Percentiles rank a stretch among this genome's conserved stretches.
These are phyloP conservation scores for Raffaelea arxii DNA, from an alignment of 2,329 filamentous ascomycete species.

Conservation along the genomic window DNA sequence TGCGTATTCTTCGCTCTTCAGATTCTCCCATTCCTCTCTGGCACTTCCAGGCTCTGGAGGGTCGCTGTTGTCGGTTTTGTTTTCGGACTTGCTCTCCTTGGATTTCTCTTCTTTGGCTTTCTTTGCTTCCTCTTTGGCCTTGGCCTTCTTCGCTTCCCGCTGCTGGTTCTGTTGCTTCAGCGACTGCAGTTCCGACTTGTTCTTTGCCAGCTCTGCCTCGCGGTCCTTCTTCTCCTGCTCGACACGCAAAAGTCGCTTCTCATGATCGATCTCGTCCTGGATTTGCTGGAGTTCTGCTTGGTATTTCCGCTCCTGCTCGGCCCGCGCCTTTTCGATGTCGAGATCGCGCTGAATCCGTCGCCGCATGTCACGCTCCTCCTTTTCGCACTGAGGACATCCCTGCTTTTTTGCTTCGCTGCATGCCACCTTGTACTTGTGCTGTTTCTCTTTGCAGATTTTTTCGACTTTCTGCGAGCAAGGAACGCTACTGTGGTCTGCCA, in stretches of 20 bases:
- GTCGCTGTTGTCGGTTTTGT: background rate
- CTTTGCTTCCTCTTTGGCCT: conserved; percentile 11
- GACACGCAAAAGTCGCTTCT: conserved; percentile 32
- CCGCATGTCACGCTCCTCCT: too few relatives aligned
- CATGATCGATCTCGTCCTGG: conserved; percentile 43
- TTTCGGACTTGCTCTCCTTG: conserved; percentile 5
- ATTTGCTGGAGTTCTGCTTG: conserved; percentile 33
- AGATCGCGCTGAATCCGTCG: conserved; percentile 29
- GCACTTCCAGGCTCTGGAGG: conserved; percentile 16
- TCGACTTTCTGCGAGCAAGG: conserved; percentile 41
- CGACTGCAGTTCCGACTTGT: conserved; percentile 33
- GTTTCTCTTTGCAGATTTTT: conserved; percentile 43
- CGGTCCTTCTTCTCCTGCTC: conserved; percentile 24
- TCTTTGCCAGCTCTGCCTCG: conserved; percentile 28
- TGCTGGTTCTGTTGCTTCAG: conserved; percentile 16
- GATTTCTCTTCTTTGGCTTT: conserved; percentile 7
- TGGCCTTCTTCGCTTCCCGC: conserved; percentile 1
- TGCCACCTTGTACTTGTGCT: conserved; percentile 35
- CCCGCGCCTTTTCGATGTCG: conserved; percentile 40
- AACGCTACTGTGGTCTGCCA: too few relatives aligned
- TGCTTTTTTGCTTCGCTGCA: conserved; percentile 32
- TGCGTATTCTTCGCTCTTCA: conserved; percentile 44
- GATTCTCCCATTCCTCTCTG: conserved; percentile 48
- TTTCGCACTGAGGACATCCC: conserved; percentile 45
- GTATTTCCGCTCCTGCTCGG: conserved; percentile 34